Percentiles rank a stretch among this genome's conserved stretches.
Conservation (phyloP, 139 green algal species). For the Chlamydomonas incerta region DNA sequence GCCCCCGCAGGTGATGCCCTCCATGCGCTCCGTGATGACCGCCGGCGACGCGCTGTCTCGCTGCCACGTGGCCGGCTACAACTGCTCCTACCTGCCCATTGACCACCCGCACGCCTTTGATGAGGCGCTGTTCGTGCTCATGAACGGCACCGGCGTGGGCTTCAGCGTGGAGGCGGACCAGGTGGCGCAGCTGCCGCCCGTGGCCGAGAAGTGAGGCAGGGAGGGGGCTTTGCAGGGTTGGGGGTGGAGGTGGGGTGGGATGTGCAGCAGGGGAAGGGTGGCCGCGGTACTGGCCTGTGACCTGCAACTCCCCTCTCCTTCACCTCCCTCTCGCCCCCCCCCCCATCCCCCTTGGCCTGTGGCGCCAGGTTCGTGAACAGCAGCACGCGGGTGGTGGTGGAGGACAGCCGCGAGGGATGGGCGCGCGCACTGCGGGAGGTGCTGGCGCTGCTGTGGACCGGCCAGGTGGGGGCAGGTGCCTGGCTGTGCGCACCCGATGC, state of each 20-base stretch:
- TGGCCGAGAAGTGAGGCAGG: conserved; percentile 46
- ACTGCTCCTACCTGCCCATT: conserved; percentile 91
- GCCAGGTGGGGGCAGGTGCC: conserved; percentile 16
- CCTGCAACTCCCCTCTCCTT: no score
- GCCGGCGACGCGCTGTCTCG: conserved; percentile 53
- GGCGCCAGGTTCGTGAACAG: conserved; percentile 28
- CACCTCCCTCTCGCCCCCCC: no score
- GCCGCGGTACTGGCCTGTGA: no score
- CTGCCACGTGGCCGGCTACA: conserved; percentile 68
- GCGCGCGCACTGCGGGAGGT: conserved; percentile 51
- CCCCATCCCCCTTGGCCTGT: no score
- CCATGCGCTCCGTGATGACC: conserved; percentile 60
- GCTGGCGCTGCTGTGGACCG: conserved; percentile 56
- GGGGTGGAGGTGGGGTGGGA: no score
- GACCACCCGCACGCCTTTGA: conserved; percentile 68
- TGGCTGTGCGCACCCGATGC: no score
- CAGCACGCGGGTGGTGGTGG: conserved; percentile 50
- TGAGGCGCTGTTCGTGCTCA: conserved; percentile 45
- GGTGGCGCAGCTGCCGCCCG: conserved; percentile 49
- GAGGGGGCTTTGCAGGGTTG: not conserved
- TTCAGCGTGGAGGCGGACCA: conserved; percentile 54
- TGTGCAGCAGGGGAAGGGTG: not conserved
- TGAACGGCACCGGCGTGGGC: conserved; percentile 56
- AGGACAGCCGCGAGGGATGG: conserved; percentile 61
- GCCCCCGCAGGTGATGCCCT: conserved; percentile 53